Conservation (phyloP, 2,329 filamentous ascomycete species). For the Tolypocladium guangdongense region DNA sequence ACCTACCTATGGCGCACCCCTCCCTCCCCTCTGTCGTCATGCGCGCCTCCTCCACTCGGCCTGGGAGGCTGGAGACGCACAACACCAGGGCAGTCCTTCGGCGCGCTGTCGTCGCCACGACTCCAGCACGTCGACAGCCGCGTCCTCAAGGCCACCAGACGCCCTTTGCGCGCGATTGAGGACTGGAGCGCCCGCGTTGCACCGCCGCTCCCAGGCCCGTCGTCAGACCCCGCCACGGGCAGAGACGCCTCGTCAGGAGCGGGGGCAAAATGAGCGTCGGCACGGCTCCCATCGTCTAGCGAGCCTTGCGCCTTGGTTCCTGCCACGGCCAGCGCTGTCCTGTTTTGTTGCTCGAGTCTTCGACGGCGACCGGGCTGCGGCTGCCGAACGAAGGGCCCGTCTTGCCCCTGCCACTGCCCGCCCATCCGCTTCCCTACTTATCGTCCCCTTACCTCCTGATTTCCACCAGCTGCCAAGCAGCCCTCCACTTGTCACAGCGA, state of each 20-base stretch:
- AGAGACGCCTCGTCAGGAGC: background rate
- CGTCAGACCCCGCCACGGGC: background rate
- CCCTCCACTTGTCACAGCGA: background rate
- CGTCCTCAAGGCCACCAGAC: background rate
- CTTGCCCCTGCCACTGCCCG: background rate
- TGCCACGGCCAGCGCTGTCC: background rate
- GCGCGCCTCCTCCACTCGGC: slow-evolving; percentile 14
- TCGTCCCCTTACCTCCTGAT: background rate
- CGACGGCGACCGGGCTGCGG: background rate
- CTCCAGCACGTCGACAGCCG: background rate
- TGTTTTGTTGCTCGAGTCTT: background rate
- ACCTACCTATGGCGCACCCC: slow-evolving; percentile 13
- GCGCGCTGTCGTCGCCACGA: background rate
- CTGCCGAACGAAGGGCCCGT: background rate
- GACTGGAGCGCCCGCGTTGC: background rate
- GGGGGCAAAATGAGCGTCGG: background rate
- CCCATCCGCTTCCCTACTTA: background rate
- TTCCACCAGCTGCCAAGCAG: background rate
- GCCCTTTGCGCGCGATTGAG: background rate
- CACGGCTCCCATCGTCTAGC: background rate
- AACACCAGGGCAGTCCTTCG: background rate
- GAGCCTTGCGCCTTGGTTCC: background rate
- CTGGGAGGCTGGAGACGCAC: background rate
- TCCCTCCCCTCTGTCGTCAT: slow-evolving; percentile 29
- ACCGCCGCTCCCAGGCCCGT: background rate